These are phyloP conservation scores for Ceratocystis smalleyi DNA, from an alignment of 2,329 filamentous ascomycete genomes.

Conservation along the genomic window DNA sequence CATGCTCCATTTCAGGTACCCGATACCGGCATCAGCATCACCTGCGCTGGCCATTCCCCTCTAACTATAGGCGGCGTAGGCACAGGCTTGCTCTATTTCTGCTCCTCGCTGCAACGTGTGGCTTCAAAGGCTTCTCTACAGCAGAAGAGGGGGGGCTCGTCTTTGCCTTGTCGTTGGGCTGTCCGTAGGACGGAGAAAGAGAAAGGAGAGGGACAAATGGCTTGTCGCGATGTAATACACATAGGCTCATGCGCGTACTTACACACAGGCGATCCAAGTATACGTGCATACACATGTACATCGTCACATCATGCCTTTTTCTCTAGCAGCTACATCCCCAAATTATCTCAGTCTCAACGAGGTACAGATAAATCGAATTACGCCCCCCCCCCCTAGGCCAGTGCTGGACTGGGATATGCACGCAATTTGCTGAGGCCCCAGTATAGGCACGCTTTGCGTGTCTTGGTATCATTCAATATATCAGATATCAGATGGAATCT, in stretches of 20 bases:
- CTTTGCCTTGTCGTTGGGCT: background rate
- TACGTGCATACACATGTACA: no score
- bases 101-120: background rate
- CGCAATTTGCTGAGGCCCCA: background rate
- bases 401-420: background rate
- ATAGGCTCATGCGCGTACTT: no score
- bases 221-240: no score
- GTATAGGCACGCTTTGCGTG: background rate
- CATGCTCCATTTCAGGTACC: background rate
- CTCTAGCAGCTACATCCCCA: no score
- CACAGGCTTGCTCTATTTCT: background rate
- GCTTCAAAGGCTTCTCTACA: no score
- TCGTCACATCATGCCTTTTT: no score
- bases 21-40: background rate
- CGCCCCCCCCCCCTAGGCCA: no score
- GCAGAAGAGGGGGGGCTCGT: background rate
- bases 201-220: no score
- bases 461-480: background rate
- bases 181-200: no score
- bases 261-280: no score
- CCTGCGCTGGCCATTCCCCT: background rate
- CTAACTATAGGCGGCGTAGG: background rate
- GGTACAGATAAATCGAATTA: no score
- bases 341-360: no score
- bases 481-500: conserved; percentile 1